Evolutionary conservation across 2,329 filamentous ascomycete species (phyloP).

Genomic region (Penicillium sp.): DNA sequence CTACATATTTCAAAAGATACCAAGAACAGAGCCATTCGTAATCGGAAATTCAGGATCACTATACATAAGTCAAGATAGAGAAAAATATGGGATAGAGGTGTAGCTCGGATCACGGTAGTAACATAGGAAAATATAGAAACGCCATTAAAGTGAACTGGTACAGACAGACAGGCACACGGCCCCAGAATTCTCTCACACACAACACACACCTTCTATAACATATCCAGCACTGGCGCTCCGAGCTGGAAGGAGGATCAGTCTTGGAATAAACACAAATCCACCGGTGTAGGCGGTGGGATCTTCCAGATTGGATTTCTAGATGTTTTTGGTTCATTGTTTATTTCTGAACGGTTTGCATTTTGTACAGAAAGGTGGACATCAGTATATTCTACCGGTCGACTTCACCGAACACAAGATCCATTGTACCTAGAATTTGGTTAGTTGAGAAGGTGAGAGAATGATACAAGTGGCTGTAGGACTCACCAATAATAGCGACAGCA

Average conservation of each 20-base stretch:
- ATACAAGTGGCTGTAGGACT: conserved; percentile 20
- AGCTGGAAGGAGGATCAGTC: not conserved
- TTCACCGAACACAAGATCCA: conserved; percentile 87
- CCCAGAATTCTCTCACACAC: conserved; percentile 6
- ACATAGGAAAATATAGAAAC: conserved; percentile 38
- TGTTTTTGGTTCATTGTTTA: conserved; percentile 14
- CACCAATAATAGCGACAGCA: conserved; percentile 89
- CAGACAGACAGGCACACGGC: conserved; percentile 14
- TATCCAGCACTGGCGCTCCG: conserved; percentile 9
- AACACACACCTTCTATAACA: conserved; percentile 17
- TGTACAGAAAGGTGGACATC: conserved; percentile 25
- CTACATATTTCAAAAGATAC: not conserved
- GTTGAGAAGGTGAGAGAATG: not conserved
- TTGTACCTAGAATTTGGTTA: conserved; percentile 57
- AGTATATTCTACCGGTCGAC: conserved; percentile 55
- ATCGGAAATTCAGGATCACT: conserved; percentile 24
- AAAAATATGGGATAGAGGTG: conserved; percentile 23
- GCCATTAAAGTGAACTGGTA: conserved; percentile 34
- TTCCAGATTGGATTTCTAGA: conserved; percentile 3
- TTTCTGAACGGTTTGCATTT: conserved; percentile 12
- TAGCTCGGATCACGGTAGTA: conserved; percentile 23
- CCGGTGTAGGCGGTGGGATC: not conserved
- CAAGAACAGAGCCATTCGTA: not conserved
- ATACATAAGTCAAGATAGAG: conserved; percentile 23
- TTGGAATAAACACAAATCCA: conserved; percentile 5